Evolutionary conservation across 1,139 yeast species (phyloP), one percentile per base, ranked within the genome.

Genomic region (Candida mesenterica): DNA sequence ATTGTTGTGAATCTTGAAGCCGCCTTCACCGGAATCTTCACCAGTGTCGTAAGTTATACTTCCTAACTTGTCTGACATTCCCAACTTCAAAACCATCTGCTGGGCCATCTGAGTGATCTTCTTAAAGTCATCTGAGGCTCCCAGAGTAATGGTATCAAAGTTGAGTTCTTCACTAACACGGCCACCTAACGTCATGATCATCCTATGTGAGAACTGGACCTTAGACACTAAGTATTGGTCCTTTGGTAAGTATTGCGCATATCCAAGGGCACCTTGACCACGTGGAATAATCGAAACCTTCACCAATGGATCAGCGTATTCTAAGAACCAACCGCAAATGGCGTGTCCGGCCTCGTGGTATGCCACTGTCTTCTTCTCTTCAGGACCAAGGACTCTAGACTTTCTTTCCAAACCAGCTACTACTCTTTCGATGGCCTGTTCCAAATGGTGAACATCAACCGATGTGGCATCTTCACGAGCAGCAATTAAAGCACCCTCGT

Each of bases 311-410:
- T 84, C 92, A 19, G 89, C 88, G 55, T 60, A 75, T 55, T 80
- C 77, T 52, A 80, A 65, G 50, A 65, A 79, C 89, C 90, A 81
- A 18, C 92, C 86, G 65, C 90, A 81, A 38, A 82, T 71, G 4
- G 94, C 92, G 57, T 82, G 89, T 1, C 92, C 94, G 2, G 92
- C 90, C 57, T 82, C 94, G 56, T 84, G 94, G 50, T 78, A 84
- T 1, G 92, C 90, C 33, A 84, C 92, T 16, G 82, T 73, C 46
- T 71, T 78, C 68, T 83, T 83, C 51, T 84, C 92, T 34, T 76
- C 79, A 1, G 82, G 82, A 4, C 85, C 78, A 38, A 84, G 63
- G 8, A 84, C 69, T 52, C 79, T 75, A 1, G 85, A 74, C 54
- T 82, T 83, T 61, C 81, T 79, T 55, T 84, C 92, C 36, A 84